These are phyloP conservation scores for Penicillium verhagenii DNA, from an alignment of 495 filamentous ascomycete genomes.

Conservation along the genomic window DNA sequence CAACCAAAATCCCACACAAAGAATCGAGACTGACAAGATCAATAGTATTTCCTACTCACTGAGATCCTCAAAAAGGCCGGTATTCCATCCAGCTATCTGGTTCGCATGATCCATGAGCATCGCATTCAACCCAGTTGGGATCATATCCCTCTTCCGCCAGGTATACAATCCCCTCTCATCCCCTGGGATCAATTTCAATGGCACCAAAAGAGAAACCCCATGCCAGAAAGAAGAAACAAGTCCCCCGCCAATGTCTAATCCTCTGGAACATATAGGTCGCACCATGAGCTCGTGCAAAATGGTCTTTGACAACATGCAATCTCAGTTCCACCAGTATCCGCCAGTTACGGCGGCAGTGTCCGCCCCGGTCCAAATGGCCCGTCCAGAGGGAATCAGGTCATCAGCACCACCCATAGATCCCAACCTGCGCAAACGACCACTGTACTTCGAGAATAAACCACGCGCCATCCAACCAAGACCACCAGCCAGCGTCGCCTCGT, in stretches of 20 bases:
- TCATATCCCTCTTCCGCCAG: conserved; percentile 57
- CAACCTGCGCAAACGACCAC: conserved; percentile 35
- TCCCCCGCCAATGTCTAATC: background rate
- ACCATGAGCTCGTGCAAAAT: conserved; percentile 45
- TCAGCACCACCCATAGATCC: conserved; percentile 26
- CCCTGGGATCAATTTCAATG: background rate
- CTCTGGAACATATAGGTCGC: conserved; percentile 28
- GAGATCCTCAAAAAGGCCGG: conserved; percentile 61
- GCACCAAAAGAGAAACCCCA: background rate
- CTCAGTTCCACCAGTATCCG: conserved; percentile 13
- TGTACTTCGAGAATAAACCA: conserved; percentile 37
- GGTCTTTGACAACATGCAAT: conserved; percentile 39
- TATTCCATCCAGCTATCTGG: conserved; percentile 48
- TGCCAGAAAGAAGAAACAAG: background rate
- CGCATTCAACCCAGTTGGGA: conserved; percentile 54
- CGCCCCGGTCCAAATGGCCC: conserved; percentile 13
- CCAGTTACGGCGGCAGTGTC: background rate
- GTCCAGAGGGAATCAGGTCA: conserved; percentile 19
- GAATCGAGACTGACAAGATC: conserved; percentile 3
- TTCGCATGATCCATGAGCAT: conserved; percentile 48
- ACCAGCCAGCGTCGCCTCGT: conserved; percentile 34
- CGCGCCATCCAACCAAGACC: conserved; percentile 45
- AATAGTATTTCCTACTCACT: conserved; percentile 53
- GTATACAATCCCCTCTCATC: conserved; percentile 22
- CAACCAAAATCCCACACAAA: too few relatives aligned